Base-by-base conservation (phyloP, 2,329 filamentous ascomycete species). In the Xylaria sp. region DNA sequence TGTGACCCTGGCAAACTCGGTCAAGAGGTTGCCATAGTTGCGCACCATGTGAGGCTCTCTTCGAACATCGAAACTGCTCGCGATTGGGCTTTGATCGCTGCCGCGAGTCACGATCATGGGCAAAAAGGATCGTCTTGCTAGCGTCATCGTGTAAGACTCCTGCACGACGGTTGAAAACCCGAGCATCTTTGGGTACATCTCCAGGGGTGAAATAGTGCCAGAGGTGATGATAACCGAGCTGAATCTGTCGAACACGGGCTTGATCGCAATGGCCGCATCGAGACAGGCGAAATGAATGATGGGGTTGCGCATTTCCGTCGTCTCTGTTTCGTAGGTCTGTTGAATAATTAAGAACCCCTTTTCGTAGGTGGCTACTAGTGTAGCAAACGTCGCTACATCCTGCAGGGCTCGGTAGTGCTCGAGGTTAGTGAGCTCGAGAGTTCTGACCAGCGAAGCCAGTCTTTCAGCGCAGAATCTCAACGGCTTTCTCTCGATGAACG, bases 131-230 rank as follows among this genome's bases (percentile, higher is more conserved):
- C 89, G 84, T 49, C 95, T 84, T 1, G 93, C 93, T 4, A 99
- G 83, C 0, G 94, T 97, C 92, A 99, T 99, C 64, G 86, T 87
- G 76, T 99, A 99, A 0, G 95, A 99, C 74, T 99, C 92, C 72
- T 97, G 92, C 2, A 97, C 89, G 0, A 97, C 92, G 1, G 92
- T 91, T 8, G 83, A 82, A 76, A 99, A 99, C 56, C 91, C 89
- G 30, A 99, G 86, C 92, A 99, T 99, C 71, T 96, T 97, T 0
- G 94, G 95, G 70, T 99, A 99, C 89, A 99, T 99, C 72, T 99
- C 95, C 2, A 99, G 77, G 0, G 94, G 94, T 1, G 94, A 97
- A 62, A 99, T 91, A 1, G 94, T 99, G 64, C 94, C 94, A 0
- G 94, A 97, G 0, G 94, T 99, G 72, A 99, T 97, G 71, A 99